These are phyloP conservation scores for Barnettozyma californica DNA, from an alignment of 805 yeast genomes.

Conservation along the genomic window DNA sequence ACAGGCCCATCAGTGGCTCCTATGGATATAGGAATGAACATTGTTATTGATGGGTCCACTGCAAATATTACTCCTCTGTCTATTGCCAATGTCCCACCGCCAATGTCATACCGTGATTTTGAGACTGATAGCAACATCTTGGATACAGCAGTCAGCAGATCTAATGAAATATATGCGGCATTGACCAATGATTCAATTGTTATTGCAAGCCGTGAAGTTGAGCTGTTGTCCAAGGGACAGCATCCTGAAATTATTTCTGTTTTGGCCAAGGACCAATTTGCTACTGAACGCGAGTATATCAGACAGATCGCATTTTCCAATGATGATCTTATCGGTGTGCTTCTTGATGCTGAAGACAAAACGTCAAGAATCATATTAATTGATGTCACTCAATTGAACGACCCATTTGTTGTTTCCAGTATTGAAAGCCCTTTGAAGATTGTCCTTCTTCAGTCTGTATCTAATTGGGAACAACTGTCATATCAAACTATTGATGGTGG, in stretches of 20 bases:
- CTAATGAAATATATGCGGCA: slow-evolving; percentile 55
- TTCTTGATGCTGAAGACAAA: slow-evolving; percentile 45
- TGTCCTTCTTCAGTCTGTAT: slow-evolving; percentile 49
- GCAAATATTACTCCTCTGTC: slow-evolving; percentile 77
- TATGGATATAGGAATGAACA: slow-evolving; percentile 67
- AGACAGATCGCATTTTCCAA: slow-evolving; percentile 62
- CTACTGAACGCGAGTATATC: slow-evolving; percentile 38
- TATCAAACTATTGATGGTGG: slow-evolving; percentile 62
- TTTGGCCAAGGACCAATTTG: slow-evolving; percentile 28
- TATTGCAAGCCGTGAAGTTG: slow-evolving; percentile 42
- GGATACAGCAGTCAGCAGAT: slow-evolving; percentile 59
- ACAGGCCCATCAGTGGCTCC: slow-evolving; percentile 69
- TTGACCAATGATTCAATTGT: slow-evolving; percentile 43
- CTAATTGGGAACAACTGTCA: slow-evolving; percentile 47
- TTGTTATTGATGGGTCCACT: slow-evolving; percentile 73
- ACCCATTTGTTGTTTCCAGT: slow-evolving; percentile 36
- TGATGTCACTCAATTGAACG: slow-evolving; percentile 37
- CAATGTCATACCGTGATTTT: slow-evolving; percentile 69
- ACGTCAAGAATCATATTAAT: slow-evolving; percentile 47
- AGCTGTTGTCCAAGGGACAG: slow-evolving; percentile 40
- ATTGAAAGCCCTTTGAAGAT: slow-evolving; percentile 45
- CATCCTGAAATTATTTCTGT: slow-evolving; percentile 35
- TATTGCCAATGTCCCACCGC: slow-evolving; percentile 91
- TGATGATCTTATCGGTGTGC: slow-evolving; percentile 49
- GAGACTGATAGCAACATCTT: slow-evolving; percentile 48